These are phyloP conservation scores for Actinidia chinensis DNA, from an alignment of 179 eudicot genomes.

Conservation along the genomic window DNA sequence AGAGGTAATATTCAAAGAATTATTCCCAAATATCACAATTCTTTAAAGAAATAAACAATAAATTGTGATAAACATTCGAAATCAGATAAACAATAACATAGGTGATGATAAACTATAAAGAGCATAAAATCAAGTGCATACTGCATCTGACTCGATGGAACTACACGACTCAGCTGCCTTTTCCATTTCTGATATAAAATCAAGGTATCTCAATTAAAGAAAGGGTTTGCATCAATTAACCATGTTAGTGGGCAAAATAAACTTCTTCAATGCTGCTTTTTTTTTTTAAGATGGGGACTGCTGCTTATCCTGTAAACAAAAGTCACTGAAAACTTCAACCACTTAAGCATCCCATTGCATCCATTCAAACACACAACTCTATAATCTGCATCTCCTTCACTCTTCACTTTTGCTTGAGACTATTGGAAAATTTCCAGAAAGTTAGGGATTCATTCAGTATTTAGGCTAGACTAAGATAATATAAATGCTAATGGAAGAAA, in stretches of 20 bases:
- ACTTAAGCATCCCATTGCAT: conserved; percentile 8
- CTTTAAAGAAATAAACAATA: background rate
- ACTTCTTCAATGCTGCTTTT: background rate
- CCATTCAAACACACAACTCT: background rate
- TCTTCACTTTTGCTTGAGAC: background rate
- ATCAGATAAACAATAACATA: background rate
- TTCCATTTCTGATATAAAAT: background rate
- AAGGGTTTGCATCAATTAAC: background rate
- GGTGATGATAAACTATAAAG: background rate
- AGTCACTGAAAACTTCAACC: conserved; percentile 2
- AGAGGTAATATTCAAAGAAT: background rate
- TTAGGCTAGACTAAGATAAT: conserved; percentile 1
- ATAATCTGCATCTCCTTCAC: conserved; percentile 6
- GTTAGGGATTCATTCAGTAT: background rate
- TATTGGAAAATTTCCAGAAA: background rate
- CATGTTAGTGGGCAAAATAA: background rate
- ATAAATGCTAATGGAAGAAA: background rate
- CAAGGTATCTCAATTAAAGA: too few relatives aligned
- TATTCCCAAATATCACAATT: background rate
- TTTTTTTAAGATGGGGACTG: too few relatives aligned
- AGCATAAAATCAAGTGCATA: background rate
- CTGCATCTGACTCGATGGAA: background rate
- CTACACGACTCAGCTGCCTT: background rate
- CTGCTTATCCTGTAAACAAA: background rate
- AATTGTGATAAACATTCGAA: background rate